Evolutionary conservation across 306 rosid species (phyloP), one percentile per base, ranked within the genome.

Genomic region (Lathyrus tuberosus): DNA sequence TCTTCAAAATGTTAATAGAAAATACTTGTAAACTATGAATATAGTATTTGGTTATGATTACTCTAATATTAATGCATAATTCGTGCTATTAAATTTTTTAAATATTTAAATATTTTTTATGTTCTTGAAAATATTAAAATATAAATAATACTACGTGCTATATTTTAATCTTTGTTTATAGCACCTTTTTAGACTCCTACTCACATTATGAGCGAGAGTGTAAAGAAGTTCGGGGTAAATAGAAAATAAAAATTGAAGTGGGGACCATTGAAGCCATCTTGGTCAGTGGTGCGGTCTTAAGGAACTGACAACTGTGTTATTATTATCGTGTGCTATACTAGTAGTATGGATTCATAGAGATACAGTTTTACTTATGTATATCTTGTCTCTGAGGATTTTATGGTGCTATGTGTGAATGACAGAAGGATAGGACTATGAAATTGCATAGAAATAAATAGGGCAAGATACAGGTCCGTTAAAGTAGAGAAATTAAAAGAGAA

Each of bases 371-470:
- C 56, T 17, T 62, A 5, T 18, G 6, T 11, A 0, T 62, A 15
- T 38, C 5, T 68, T 38, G 2, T 68, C 74, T 70, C 78, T 54
- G 74, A 78, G 78, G 71, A 70, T 83, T 72, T 79, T 80, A 69
- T 65, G 78, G 84, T 65, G 67, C 76, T n/a, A 48, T 67, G 75
- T 71, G 65, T 61, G 51, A 47, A 65, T 54, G 66, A 37, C 67
- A 62, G 48, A 63, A 78, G 53, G 84, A 80, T 78, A 64, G 76
- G 84, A 77, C 81, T 66, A 41, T 70, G 44, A n/a, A 67, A 65
- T 67, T 61, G 72, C 71, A 73, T 41, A 13, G 28, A 57, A 56
- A 57, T 66, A 56, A 11, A 31, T 40, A 76, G 69, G 60, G 58
- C 63, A 70, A 13, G 26, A 44, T 70, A 76, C 12, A 61, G 63